Base-by-base conservation (phyloP, 108 stramenopile species). In the Cyclotella cryptica region DNA sequence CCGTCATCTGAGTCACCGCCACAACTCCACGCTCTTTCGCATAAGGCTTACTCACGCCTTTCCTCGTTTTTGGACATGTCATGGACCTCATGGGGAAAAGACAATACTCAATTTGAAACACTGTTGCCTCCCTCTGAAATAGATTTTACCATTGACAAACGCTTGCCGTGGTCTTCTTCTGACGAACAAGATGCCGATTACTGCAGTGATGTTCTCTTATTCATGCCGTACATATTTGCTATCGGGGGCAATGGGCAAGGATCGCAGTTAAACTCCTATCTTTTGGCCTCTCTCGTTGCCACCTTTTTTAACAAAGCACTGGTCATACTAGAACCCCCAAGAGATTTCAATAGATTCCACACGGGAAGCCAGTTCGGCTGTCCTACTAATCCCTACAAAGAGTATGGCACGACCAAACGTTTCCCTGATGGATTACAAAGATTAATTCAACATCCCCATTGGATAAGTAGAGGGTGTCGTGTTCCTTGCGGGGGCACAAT, bases 131-230 rank as follows among this genome's bases (percentile, higher is more conserved):
- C 74, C 15, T 54, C 53, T 28, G 74, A 66, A 55, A 66, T 75
- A 11, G 74, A 75, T 39, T 65, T 57, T 57, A 75, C 53, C 27
- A 66, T 75, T 11, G 62, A 63, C 8, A 29, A 29, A 17, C 74
- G 74, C 14, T 65, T 75, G 2, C 66, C 64, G 0, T 66, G 63
- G 54, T 30, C 58, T 26, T 59, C 58, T 29, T 64, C 41, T 7
- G 18, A 43, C 18, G 62, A 26, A 63, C 40, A 22, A 63, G 29
- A 45, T 27, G 15, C 8, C 1, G 24, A 44, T 43, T 17, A 54
- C 30, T 81, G 80, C 68, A 65, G 74, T 40, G 61, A 74, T 22
- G 63, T 81, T 14, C 66, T 81, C 27, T n/a, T 81, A 1, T 81
- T 74, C 63, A 67, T 81, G 66, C 80, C 80, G 9, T 28, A 58